Conservation (phyloP, 108 stramenopile species). For the Cylindrotheca fusiformis region DNA sequence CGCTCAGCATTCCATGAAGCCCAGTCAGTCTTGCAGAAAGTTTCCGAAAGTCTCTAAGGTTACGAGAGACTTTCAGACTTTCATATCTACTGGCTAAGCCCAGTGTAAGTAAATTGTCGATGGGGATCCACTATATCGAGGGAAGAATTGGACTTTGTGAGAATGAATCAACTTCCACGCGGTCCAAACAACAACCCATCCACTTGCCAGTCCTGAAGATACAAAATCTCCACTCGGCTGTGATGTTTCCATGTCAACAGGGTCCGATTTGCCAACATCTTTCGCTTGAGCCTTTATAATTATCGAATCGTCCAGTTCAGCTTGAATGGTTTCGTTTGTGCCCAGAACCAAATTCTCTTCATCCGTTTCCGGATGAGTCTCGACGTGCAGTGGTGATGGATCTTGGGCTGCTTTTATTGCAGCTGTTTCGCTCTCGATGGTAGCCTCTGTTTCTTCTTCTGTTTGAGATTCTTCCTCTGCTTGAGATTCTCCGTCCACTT, state of each 20-base stretch:
- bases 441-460: too few relatives aligned
- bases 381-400: constrained; percentile 6
- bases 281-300: background rate
- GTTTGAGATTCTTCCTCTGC: too few relatives aligned
- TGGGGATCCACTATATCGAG: constrained; percentile 12
- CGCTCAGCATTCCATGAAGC: constrained; percentile 81
- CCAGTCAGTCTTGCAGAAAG: constrained; percentile 60
- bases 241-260: background rate
- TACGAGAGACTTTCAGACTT: constrained; percentile 11
- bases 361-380: constrained; percentile 1
- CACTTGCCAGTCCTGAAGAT: constrained; percentile 2
- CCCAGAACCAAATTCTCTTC: background rate
- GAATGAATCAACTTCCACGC: background rate
- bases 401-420: background rate
- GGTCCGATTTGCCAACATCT: background rate
- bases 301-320: background rate
- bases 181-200: background rate
- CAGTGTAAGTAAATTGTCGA: constrained; percentile 29
- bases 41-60: constrained; percentile 67
- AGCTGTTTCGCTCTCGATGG: background rate
- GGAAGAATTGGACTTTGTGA: background rate
- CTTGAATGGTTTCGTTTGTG: background rate
- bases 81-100: constrained; percentile 14
- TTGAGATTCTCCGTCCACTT: background rate
- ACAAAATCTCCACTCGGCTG: background rate